Evolutionary conservation across 2,329 filamentous ascomycete genomes (phyloP).

Genomic region (Plectosphaerella cucumerina): DNA sequence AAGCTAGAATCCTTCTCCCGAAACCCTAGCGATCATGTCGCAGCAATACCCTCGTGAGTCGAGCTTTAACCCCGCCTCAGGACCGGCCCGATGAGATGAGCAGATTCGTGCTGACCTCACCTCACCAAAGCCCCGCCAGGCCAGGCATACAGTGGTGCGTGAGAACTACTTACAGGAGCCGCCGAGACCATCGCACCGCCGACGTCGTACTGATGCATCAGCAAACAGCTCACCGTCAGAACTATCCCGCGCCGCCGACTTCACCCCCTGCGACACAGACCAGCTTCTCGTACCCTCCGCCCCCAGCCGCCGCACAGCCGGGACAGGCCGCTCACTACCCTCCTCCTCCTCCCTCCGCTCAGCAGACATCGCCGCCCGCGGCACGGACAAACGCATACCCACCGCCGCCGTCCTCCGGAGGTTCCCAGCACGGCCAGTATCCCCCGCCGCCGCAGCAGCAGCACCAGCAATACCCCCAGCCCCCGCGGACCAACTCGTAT

Average conservation of each 20-base stretch:
- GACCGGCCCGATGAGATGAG: background rate
- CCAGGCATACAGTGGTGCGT: background rate
- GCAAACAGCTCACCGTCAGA: constrained; percentile 19
- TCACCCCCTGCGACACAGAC: constrained; percentile 42
- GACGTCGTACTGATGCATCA: background rate
- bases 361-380: constrained; percentile 7
- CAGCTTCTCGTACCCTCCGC: constrained; percentile 37
- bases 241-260: constrained; percentile 41
- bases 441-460: constrained; percentile 7
- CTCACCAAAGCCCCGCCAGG: background rate
- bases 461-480: no score
- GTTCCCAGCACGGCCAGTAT: constrained; percentile 6
- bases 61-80: no score
- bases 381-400: background rate
- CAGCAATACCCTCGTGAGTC: background rate
- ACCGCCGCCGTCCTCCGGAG: background rate
- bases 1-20: background rate
- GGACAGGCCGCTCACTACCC: constrained; percentile 8
- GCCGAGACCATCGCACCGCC: background rate
- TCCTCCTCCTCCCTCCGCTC: constrained; percentile 14
- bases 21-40: background rate
- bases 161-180: background rate
- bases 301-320: constrained; percentile 11
- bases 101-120: background rate
- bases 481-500: constrained; percentile 5